Evolutionary conservation across 208 protist species (phyloP).

Genomic region (Trypanosoma melophagium): DNA sequence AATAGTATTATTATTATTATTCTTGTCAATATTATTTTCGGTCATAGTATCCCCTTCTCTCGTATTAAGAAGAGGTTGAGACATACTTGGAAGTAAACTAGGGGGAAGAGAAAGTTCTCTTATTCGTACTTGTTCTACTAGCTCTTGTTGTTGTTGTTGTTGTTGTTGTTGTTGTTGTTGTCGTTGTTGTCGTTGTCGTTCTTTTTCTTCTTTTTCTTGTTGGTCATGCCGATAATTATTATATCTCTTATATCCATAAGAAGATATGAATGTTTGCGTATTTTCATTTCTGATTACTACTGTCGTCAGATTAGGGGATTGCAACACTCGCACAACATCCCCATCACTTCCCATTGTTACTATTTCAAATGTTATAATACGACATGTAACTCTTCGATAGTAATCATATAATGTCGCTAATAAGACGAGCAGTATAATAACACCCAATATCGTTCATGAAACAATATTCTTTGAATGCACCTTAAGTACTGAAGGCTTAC

Average conservation of each 20-base stretch:
- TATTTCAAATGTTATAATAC: constrained; percentile 25
- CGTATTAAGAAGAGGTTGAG: neutral
- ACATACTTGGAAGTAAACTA: neutral
- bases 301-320: neutral
- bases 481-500: neutral
- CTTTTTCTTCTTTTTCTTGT: neutral
- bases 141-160: too few relatives aligned
- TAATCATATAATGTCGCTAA: constrained; percentile 31
- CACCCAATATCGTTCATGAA: constrained; percentile 7
- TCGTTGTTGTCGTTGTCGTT: too few relatives aligned
- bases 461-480: constrained; percentile 4
- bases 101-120: neutral
- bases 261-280: neutral
- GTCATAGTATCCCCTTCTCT: neutral
- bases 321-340: constrained; percentile 12
- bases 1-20: neutral
- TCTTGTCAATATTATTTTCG: neutral
- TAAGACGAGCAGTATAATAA: constrained; percentile 17
- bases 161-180: neutral
- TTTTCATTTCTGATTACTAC: neutral
- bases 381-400: constrained; percentile 11
- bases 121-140: too few relatives aligned
- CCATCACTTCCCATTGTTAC: constrained; percentile 19
- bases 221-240: neutral
- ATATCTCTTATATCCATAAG: neutral